Evolutionary conservation across 1,284 basidiomycete species (phyloP).

Genomic region (Cutaneotrichosporon cutaneum): DNA sequence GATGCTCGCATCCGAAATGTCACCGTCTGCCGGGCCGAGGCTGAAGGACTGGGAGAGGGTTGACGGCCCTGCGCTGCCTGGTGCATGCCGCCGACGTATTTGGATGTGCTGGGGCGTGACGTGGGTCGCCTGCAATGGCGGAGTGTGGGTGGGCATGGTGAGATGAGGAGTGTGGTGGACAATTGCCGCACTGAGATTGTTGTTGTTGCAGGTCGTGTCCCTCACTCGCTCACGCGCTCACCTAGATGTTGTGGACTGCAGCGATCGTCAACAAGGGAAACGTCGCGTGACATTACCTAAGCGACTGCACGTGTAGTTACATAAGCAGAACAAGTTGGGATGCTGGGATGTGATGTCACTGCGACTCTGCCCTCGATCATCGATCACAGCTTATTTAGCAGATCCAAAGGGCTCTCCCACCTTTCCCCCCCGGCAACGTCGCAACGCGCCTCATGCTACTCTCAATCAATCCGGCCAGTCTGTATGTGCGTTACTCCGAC

Average conservation of each 20-base stretch:
- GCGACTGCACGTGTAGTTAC: background rate
- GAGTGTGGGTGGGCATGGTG: slow-evolving; percentile 18
- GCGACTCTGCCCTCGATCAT: too few relatives aligned
- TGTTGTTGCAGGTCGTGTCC: background rate
- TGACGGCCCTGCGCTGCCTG: slow-evolving; percentile 6
- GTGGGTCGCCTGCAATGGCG: slow-evolving; percentile 14
- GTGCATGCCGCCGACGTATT: slow-evolving; percentile 5
- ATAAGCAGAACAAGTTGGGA: background rate
- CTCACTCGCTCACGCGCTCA: background rate
- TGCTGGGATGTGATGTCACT: too few relatives aligned
- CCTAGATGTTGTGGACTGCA: background rate
- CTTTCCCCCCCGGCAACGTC: too few relatives aligned
- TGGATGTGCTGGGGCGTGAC: slow-evolving; percentile 15
- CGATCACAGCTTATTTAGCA: too few relatives aligned
- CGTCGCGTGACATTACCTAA: background rate
- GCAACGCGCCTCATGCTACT: too few relatives aligned
- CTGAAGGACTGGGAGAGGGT: slow-evolving; percentile 21
- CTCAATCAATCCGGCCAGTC: too few relatives aligned
- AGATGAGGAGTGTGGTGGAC: background rate
- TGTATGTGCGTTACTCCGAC: too few relatives aligned
- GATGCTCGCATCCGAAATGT: slow-evolving; percentile 13
- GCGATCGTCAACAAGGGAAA: background rate
- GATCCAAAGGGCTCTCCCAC: too few relatives aligned
- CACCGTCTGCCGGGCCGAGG: slow-evolving; percentile 17
- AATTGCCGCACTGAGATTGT: background rate